Evolutionary conservation across 495 filamentous ascomycete genomes (phyloP).

Genomic region (Daldinia concentrica): DNA sequence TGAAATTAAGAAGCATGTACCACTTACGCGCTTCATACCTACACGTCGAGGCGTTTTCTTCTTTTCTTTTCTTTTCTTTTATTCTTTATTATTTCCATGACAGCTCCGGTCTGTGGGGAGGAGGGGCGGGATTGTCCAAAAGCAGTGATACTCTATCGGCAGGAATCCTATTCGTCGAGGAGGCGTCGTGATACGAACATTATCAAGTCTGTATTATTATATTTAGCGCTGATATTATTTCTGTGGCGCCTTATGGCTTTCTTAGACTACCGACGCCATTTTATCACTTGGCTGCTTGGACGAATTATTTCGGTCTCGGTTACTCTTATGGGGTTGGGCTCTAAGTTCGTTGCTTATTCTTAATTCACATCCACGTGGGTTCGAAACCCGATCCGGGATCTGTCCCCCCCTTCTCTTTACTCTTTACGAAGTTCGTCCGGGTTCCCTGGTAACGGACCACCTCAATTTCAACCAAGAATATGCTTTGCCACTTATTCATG

Average conservation of each 20-base stretch:
- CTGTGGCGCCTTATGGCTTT: background rate
- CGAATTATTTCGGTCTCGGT: background rate
- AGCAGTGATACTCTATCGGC: slow-evolving; percentile 20
- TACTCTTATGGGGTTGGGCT: slow-evolving; percentile 8
- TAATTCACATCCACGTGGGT: slow-evolving; percentile 29
- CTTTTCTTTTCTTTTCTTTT: slow-evolving; percentile 5
- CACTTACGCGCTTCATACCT: slow-evolving; percentile 3
- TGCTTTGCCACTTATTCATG: slow-evolving; percentile 6
- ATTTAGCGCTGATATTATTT: slow-evolving; percentile 11
- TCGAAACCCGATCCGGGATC: slow-evolving; percentile 22
- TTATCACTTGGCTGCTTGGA: background rate
- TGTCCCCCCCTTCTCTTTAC: background rate
- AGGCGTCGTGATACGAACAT: slow-evolving; percentile 25
- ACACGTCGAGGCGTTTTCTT: background rate
- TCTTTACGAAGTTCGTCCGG: slow-evolving; percentile 10
- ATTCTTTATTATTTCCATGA: slow-evolving; percentile 15
- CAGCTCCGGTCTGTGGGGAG: slow-evolving; percentile 26
- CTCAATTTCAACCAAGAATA: slow-evolving; percentile 10
- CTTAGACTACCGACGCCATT: background rate
- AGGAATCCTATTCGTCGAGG: slow-evolving; percentile 36
- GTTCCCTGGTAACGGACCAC: slow-evolving; percentile 8
- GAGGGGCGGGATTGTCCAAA: background rate
- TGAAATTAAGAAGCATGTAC: slow-evolving; percentile 3
- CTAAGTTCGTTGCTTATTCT: slow-evolving; percentile 19
- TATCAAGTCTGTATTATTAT: slow-evolving; percentile 18